A percentile compares a stretch with the other conserved stretches of the same genome.
phyloP scores from a whole-genome alignment of 2,329 filamentous ascomycete species.

The Clarireedia homoeocarpa region DNA sequence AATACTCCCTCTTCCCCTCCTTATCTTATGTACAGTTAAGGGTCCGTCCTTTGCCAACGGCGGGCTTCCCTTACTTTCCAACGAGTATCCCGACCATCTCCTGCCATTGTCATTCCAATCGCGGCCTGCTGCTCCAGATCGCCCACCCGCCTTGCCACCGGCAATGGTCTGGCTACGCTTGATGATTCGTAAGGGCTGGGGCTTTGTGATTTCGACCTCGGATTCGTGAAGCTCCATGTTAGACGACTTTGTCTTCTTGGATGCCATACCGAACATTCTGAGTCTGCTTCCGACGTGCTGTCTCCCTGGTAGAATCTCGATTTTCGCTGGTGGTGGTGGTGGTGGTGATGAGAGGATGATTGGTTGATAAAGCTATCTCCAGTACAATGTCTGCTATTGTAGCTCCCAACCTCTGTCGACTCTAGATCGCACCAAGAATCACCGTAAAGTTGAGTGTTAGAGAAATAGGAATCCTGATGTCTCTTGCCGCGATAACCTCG shows the following conservation, averaged over 20 bases:
- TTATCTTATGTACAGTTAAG: slow-evolving; percentile 17
- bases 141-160: slow-evolving; percentile 19
- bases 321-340: not conserved
- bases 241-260: slow-evolving; percentile 24
- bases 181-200: slow-evolving; percentile 41
- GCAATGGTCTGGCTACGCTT: slow-evolving; percentile 34
- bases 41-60: slow-evolving; percentile 21
- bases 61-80: slow-evolving; percentile 23
- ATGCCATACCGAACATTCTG: slow-evolving; percentile 30
- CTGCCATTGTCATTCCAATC: slow-evolving; percentile 13
- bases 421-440: slow-evolving; percentile 33
- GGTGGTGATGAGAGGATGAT: not conserved
- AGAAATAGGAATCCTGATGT: not conserved
- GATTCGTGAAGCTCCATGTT: slow-evolving; percentile 29
- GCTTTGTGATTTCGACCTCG: slow-evolving; percentile 29
- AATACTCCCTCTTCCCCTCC: slow-evolving; percentile 18
- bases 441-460: slow-evolving; percentile 21
- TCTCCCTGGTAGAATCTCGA: slow-evolving; percentile 4
- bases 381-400: slow-evolving; percentile 13
- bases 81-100: slow-evolving; percentile 17
- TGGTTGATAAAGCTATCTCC: slow-evolving; percentile 24
- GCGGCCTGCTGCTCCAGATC: slow-evolving; percentile 10
- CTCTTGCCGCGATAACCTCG: not conserved
- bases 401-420: slow-evolving; percentile 24
- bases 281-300: slow-evolving; percentile 7